Evolutionary conservation across 495 filamentous ascomycete genomes (phyloP), one percentile per base, ranked within the genome.

Genomic region (Podospora didyma): DNA sequence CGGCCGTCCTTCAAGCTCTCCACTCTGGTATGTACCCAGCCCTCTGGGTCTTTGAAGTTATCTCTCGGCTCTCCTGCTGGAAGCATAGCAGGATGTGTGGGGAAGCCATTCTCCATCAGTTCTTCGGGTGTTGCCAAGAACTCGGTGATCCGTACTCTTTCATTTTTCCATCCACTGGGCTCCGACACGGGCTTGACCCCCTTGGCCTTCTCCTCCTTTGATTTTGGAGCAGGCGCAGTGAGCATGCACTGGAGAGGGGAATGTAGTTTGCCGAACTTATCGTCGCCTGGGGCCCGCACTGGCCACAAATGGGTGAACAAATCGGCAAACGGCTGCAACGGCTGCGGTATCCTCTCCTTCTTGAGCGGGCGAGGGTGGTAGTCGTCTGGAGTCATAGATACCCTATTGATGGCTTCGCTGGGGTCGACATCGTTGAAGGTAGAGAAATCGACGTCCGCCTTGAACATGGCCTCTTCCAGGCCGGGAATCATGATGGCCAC

Each of bases 401-500:
- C 54, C n/a, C 69, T 62, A 7, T 70, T 67, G 28, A 63, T 55
- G 28, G 62, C 62, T 56, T 73, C 56, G 50, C 70, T 67, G 23
- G 65, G 59, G 6, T 62, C 47, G 2, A 69, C 53, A 2, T 65
- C 68, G 31, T 72, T 71, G 62, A 73, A 78, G 1, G 62, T 64
- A 16, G 75, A 63, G 42, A 86, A 72, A 34, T 82, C 71, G 5
- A 89, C 79, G 12, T 73, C 79, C 21, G 82, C 81, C 73, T 91
- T 83, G 71, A 97, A 95, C 89, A 96, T 93, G 28, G 84, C 88
- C 61, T 87, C 82, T 69, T 96, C 92, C 14, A 97, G 70, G 11
- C 93, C 94, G 0, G 94, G 95, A 7, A 96, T 88, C 88, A 97
- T 93, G 56, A 97, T 72, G n/a, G 92, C 82, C 16, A 96, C 94